Base-by-base conservation (phyloP, 352 stramenopile species). In the Globisporangium splendens region DNA sequence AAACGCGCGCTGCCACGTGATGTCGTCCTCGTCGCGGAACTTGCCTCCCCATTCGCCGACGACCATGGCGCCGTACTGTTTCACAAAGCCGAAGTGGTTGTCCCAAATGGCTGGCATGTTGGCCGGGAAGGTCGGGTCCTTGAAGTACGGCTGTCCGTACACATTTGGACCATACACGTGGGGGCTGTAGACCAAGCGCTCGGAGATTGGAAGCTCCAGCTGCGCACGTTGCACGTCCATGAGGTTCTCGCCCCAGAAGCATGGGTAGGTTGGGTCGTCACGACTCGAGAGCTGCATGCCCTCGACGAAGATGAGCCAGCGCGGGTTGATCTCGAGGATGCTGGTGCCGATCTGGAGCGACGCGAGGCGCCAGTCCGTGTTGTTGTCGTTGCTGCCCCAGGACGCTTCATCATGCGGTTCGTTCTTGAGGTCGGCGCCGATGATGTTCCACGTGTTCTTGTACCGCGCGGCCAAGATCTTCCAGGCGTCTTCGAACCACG, bases 31-130 rank as follows among this genome's bases (percentile, higher is more conserved):
- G 33, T 70, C 63, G 22, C 14, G n/a, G n/a, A 15, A 55, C 15
- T 43, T 64, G 22, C 63, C 63, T 0, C 63, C 63, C 54, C 56
- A 70, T 28, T 69, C 63, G 14, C 63, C 63, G 17, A 63, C 43
- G 3, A 70, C 63, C 8, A 70, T 17, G 10, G 61, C 38, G 15
- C 22, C 61, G 47, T 31, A 31, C 4, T 14, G 14, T 1, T 28
- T 44, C 31, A 63, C 57, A 39, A 50, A 58, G 24, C 65, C 65
- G 46, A 72, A 63, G 18, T 65, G 56, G 4, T 31, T 8, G 43
- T 69, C 48, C 65, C 65, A 72, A 20, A 72, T 72, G 18, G 47
- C 31, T n/a, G 65, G 61, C 56, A 72, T 57, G 50, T 72, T 69
- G 39, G 39, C 52, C 15, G 52, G 38, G 52, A 50, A 58, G 14